These are phyloP conservation scores for Mortierella sp. DNA, from an alignment of 371 early-diverging fungal genomes.

Conservation along the genomic window DNA sequence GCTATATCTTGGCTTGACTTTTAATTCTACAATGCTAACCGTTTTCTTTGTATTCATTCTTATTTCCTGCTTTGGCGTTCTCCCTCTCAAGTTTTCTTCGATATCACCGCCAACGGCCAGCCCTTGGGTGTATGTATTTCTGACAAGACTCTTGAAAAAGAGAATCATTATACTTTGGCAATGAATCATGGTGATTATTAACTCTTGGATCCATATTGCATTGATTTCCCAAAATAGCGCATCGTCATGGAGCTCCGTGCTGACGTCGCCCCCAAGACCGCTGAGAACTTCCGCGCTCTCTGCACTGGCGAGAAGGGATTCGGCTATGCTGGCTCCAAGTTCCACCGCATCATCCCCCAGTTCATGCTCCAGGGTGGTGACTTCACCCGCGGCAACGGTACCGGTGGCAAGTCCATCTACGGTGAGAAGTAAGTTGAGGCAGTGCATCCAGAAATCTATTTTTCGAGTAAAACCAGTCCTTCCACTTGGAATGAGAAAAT, in stretches of 20 bases:
- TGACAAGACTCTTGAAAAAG: neutral
- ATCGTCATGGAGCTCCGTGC: conserved; percentile 81
- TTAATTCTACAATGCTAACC: neutral
- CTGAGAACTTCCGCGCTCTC: conserved; percentile 88
- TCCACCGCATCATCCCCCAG: conserved; percentile 94
- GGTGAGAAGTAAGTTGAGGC: conserved; percentile 70
- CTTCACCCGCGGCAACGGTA: conserved; percentile 95
- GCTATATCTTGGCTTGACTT: neutral
- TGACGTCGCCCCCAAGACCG: conserved; percentile 89
- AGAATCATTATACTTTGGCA: neutral
- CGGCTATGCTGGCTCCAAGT: conserved; percentile 91
- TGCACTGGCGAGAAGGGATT: conserved; percentile 74
- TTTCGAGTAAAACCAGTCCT: neutral
- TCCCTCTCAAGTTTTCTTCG: conserved; percentile 71
- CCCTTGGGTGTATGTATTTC: conserved; percentile 62
- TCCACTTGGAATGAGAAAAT: neutral
- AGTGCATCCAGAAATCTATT: neutral
- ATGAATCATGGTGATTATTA: neutral
- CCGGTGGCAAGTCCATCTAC: conserved; percentile 98
- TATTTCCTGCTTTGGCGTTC: neutral
- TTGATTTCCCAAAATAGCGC: conserved; percentile 51
- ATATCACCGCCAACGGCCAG: conserved; percentile 72
- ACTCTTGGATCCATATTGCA: conserved; percentile 35
- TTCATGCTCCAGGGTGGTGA: conserved; percentile 99
- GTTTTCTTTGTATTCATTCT: neutral